Evolutionary conservation across 2,329 filamentous ascomycete species (phyloP).

Genomic region (Acrodontium crateriforme): DNA sequence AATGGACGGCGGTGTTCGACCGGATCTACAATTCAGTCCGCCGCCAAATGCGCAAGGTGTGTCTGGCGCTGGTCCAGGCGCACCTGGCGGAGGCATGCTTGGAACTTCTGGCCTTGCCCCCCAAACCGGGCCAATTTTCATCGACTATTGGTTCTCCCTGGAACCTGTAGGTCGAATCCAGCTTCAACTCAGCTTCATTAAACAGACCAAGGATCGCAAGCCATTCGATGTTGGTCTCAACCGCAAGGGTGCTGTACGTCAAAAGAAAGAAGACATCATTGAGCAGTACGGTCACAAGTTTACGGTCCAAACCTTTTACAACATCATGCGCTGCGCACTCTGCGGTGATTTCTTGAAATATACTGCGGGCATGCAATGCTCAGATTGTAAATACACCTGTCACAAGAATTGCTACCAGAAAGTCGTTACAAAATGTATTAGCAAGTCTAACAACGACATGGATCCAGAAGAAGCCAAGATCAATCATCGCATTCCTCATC

Average conservation of each 20-base stretch:
- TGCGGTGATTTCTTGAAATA: constrained; percentile 98
- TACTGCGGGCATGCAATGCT: constrained; percentile 96
- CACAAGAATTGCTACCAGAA: constrained; percentile 94
- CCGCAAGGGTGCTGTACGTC: constrained; percentile 88
- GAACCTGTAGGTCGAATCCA: constrained; percentile 90
- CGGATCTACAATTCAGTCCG: constrained; percentile 41
- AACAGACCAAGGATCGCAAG: constrained; percentile 71
- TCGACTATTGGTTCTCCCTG: constrained; percentile 94
- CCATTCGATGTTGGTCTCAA: constrained; percentile 81
- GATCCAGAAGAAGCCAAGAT: constrained; percentile 99
- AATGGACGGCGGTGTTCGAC: constrained; percentile 54
- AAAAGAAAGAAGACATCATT: constrained; percentile 95
- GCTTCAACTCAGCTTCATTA: constrained; percentile 79
- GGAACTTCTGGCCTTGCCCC: constrained; percentile 31
- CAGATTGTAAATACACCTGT: constrained; percentile 98
- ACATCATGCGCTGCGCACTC: constrained; percentile 98
- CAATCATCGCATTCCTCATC: constrained; percentile 96
- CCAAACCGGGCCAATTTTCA: constrained; percentile 43
- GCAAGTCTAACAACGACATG: constrained; percentile 95
- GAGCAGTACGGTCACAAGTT: constrained; percentile 99
- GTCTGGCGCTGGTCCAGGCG: constrained; percentile 22
- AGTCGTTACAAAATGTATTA: constrained; percentile 98
- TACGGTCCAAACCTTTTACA: constrained; percentile 97
- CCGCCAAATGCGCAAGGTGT: constrained; percentile 27
- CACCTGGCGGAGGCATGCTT: constrained; percentile 23